These are phyloP conservation scores for Pythium utonaiense DNA, from an alignment of 352 stramenopile species.

Conservation along the genomic window DNA sequence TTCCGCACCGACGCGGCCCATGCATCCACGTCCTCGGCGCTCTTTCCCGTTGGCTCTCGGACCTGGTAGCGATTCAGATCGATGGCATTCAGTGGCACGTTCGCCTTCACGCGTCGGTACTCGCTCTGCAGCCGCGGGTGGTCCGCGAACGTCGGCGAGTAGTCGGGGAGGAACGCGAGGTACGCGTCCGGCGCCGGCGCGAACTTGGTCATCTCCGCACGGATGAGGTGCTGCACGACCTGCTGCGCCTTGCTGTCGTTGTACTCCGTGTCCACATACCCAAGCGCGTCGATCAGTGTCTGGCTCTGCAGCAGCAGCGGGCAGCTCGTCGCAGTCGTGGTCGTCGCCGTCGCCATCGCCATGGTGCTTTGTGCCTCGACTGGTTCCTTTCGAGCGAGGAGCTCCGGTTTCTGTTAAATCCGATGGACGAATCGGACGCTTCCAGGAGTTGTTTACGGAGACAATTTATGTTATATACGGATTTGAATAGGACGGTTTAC, in stretches of 20 bases:
- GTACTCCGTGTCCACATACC: slow-evolving; percentile 73
- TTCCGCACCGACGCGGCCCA: slow-evolving; percentile 55
- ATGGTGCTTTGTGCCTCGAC: not conserved
- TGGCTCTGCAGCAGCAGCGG: slow-evolving; percentile 61
- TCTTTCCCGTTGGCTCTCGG: slow-evolving; percentile 36
- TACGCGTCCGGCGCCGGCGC: slow-evolving; percentile 40
- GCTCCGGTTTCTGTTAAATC: not conserved
- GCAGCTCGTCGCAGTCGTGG: slow-evolving; percentile 39
- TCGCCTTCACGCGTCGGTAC: slow-evolving; percentile 66
- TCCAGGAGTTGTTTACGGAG: not conserved
- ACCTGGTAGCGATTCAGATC: slow-evolving; percentile 73
- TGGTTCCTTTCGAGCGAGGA: not conserved
- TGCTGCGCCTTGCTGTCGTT: slow-evolving; percentile 41
- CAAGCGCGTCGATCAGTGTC: slow-evolving; percentile 66
- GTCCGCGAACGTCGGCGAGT: slow-evolving; percentile 50
- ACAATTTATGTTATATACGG: not conserved
- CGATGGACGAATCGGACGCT: slow-evolving; percentile 7
- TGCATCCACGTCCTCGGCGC: slow-evolving; percentile 33
- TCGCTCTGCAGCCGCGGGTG: slow-evolving; percentile 57
- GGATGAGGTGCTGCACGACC: slow-evolving; percentile 62
- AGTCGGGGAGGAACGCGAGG: slow-evolving; percentile 57
- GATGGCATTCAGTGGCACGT: slow-evolving; percentile 64
- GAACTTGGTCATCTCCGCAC: slow-evolving; percentile 71
- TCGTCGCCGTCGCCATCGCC: slow-evolving; percentile 19
- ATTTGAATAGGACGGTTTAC: no score